These are phyloP conservation scores for Schizosaccharomyces octosporus DNA, from an alignment of 805 yeast species.

Conservation along the genomic window DNA sequence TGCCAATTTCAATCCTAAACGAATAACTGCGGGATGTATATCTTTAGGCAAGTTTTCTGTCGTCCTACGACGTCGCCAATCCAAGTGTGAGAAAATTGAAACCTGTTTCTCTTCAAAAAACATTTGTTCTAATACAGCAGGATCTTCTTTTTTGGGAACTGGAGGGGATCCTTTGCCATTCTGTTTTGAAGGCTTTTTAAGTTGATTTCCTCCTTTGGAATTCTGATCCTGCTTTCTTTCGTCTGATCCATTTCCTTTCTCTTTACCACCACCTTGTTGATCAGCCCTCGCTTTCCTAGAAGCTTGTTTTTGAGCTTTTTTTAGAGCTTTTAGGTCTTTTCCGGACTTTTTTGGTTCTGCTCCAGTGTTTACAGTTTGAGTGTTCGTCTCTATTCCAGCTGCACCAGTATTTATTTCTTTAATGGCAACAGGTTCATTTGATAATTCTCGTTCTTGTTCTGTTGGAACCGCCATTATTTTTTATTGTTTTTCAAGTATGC, in stretches of 20 bases:
- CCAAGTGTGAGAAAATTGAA: conserved; percentile 16
- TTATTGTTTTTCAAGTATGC: neutral
- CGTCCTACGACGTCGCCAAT: conserved; percentile 14
- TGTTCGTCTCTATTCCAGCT: neutral
- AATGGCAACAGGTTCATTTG: neutral
- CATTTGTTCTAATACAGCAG: neutral
- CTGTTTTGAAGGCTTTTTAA: neutral
- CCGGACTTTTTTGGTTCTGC: neutral
- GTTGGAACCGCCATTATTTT: neutral
- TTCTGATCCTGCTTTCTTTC: neutral
- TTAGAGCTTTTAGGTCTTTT: neutral
- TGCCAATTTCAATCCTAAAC: conserved; percentile 56
- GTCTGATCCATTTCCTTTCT: neutral
- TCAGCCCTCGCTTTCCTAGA: neutral
- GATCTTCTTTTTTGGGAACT: neutral
- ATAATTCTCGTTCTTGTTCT: neutral
- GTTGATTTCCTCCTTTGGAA: neutral
- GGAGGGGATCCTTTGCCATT: neutral
- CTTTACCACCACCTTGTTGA: neutral
- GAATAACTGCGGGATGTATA: conserved; percentile 66
- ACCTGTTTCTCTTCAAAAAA: neutral
- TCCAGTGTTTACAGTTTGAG: neutral
- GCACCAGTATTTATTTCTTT: neutral
- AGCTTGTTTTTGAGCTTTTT: neutral
- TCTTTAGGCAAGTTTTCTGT: conserved; percentile 35